These are phyloP conservation scores for Hypoxylon sp. DNA, from an alignment of 2,329 filamentous ascomycete species.

Conservation along the genomic window DNA sequence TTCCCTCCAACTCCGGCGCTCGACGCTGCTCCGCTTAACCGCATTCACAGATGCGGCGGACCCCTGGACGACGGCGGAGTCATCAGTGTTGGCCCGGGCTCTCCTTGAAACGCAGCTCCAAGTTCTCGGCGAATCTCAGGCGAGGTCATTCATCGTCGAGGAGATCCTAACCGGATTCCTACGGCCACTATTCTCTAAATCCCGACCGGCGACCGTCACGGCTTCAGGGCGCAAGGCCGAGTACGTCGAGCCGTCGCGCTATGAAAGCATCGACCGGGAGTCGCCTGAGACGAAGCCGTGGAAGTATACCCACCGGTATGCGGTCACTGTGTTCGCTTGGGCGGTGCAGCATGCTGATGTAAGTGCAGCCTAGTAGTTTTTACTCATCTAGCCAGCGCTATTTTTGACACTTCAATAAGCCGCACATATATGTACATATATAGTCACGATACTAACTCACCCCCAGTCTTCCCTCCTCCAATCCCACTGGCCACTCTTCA, in stretches of 20 bases:
- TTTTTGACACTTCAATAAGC: neutral
- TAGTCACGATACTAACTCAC: neutral
- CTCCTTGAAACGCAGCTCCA: constrained; percentile 40
- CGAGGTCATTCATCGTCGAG: constrained; percentile 62
- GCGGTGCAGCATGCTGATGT: constrained; percentile 67
- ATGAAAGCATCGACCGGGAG: constrained; percentile 54
- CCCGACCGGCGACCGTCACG: constrained; percentile 68
- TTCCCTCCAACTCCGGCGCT: constrained; percentile 33
- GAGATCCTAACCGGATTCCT: constrained; percentile 74
- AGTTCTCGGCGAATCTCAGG: constrained; percentile 19
- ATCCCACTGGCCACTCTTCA: constrained; percentile 75
- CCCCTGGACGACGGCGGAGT: constrained; percentile 46
- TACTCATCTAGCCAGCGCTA: neutral
- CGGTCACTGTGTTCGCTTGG: constrained; percentile 74
- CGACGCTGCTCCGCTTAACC: constrained; percentile 53
- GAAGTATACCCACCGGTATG: constrained; percentile 69
- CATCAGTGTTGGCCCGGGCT: constrained; percentile 30
- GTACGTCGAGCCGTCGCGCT: constrained; percentile 59
- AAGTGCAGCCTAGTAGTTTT: constrained; percentile 46
- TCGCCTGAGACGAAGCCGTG: constrained; percentile 68
- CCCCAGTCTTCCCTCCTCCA: constrained; percentile 59
- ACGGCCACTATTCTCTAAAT: constrained; percentile 75
- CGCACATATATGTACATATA: neutral
- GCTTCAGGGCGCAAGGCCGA: constrained; percentile 69
- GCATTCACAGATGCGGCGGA: constrained; percentile 50